These are phyloP conservation scores for Sarcodon aspratus DNA, from an alignment of 768 basidiomycete species.

Conservation along the genomic window DNA sequence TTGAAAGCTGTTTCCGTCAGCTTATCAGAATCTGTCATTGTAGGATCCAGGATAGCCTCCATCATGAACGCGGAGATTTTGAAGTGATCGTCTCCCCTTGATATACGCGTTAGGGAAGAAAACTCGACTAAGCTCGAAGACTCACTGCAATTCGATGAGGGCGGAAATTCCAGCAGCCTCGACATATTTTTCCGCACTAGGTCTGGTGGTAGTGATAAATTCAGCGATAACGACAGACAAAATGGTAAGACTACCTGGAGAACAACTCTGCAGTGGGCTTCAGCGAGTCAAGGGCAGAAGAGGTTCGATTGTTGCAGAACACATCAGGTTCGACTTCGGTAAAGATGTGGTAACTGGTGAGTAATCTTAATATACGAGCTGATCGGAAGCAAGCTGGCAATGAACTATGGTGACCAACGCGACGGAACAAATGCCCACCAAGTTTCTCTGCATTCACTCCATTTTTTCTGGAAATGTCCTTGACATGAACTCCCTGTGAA, in stretches of 20 bases:
- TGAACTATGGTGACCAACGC: background rate
- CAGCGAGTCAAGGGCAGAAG: slow-evolving; percentile 10
- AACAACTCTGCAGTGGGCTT: slow-evolving; percentile 2
- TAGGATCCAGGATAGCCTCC: slow-evolving; percentile 11
- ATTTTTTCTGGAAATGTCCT: slow-evolving; percentile 15
- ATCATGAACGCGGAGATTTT: slow-evolving; percentile 10
- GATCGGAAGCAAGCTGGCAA: background rate
- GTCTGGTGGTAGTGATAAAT: slow-evolving; percentile 6
- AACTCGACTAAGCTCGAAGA: background rate
- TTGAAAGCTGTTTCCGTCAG: slow-evolving; percentile 10
- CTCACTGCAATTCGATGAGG: slow-evolving; percentile 7
- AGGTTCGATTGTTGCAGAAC: slow-evolving; percentile 17
- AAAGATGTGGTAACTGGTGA: slow-evolving; percentile 19
- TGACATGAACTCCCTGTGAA: slow-evolving; percentile 16
- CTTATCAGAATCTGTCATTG: slow-evolving; percentile 6
- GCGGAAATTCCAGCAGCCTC: slow-evolving; percentile 13
- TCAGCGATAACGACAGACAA: background rate
- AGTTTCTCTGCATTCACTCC: slow-evolving; percentile 15
- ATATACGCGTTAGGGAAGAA: background rate
- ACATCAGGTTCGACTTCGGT: slow-evolving; percentile 18
- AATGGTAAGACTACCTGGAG: background rate
- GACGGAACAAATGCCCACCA: slow-evolving; percentile 4
- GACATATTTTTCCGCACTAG: slow-evolving; percentile 11
- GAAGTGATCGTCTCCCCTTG: slow-evolving; percentile 10
- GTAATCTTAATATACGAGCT: slow-evolving; percentile 19